Evolutionary conservation across 2,329 filamentous ascomycete species (phyloP).

Genomic region (Ceratocystiopsis minuta): DNA sequence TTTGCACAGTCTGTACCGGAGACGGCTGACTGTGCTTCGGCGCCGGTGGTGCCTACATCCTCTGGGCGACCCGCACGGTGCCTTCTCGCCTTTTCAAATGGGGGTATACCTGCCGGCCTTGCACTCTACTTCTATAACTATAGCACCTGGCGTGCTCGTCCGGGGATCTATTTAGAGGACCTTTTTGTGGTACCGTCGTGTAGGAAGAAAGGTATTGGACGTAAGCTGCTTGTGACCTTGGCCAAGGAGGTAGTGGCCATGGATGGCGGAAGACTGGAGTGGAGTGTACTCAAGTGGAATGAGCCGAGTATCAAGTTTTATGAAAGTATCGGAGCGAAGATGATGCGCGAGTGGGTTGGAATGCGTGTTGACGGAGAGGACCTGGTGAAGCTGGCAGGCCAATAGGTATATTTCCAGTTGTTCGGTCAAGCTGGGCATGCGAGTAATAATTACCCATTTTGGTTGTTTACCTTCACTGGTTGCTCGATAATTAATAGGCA

Average conservation of each 20-base stretch:
- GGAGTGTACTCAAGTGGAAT: slow-evolving; percentile 89
- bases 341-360: slow-evolving; percentile 54
- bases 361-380: slow-evolving; percentile 56
- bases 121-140: slow-evolving; percentile 93
- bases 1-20: slow-evolving; percentile 34
- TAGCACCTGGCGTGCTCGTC: slow-evolving; percentile 73
- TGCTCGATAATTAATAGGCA: too few relatives aligned
- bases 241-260: slow-evolving; percentile 64
- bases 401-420: too few relatives aligned
- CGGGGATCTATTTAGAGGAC: slow-evolving; percentile 87
- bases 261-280: slow-evolving; percentile 62
- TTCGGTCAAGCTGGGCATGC: too few relatives aligned
- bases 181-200: slow-evolving; percentile 60
- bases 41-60: slow-evolving; percentile 34
- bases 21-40: slow-evolving; percentile 5
- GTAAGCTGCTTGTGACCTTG: slow-evolving; percentile 52
- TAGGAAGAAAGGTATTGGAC: slow-evolving; percentile 64
- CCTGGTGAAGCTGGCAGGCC: slow-evolving; percentile 37
- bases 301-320: slow-evolving; percentile 82
- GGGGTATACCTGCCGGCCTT: slow-evolving; percentile 45
- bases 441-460: too few relatives aligned
- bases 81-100: slow-evolving; percentile 41
- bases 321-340: slow-evolving; percentile 45
- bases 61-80: slow-evolving; percentile 53
- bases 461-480: too few relatives aligned